Conservation (phyloP, 2,329 filamentous ascomycete species). For the Colletotrichum sp. region DNA sequence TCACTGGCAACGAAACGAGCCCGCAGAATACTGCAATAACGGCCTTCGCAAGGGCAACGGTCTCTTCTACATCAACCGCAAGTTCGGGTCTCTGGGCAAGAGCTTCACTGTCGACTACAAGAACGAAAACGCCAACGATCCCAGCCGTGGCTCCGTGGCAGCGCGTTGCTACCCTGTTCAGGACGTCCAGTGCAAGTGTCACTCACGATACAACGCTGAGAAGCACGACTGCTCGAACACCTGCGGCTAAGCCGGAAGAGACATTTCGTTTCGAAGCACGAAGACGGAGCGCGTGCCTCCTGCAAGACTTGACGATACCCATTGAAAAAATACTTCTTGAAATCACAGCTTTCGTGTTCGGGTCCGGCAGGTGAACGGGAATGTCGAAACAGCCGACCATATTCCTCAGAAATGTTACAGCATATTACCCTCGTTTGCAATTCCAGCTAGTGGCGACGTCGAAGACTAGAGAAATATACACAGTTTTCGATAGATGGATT, state of each 20-base stretch:
- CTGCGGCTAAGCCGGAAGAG: not conserved
- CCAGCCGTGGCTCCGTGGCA: not conserved
- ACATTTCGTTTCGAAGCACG: not conserved
- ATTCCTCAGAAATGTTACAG: not conserved
- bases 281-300: not conserved
- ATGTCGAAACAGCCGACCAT: not conserved
- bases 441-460: not conserved
- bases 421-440: not conserved
- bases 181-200: not conserved
- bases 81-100: not conserved
- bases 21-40: not conserved
- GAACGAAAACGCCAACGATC: not conserved
- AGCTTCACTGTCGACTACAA: not conserved
- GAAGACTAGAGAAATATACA: not conserved
- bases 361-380: not conserved
- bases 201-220: not conserved
- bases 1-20: not conserved
- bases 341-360: not conserved
- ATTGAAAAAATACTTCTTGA: not conserved
- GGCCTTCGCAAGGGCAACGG: not conserved
- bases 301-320: not conserved
- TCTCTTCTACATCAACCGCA: constrained; percentile 1
- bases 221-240: not conserved
- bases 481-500: not conserved
- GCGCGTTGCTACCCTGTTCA: not conserved